A percentile compares a stretch with the other conserved stretches of the same genome.
Evolutionary conservation across 345 rosid species (phyloP).

Genomic region (Eutrema japonicum): DNA sequence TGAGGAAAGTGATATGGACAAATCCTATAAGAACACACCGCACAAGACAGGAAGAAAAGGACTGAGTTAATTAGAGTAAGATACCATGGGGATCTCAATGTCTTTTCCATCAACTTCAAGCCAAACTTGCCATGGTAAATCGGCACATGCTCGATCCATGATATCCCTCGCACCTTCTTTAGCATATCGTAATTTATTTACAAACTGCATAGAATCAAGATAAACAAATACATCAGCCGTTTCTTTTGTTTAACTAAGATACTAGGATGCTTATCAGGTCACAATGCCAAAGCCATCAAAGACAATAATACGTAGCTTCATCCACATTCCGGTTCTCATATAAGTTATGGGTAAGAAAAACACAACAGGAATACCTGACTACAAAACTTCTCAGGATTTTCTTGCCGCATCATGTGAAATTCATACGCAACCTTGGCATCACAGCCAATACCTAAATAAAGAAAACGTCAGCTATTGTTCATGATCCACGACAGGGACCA

Average conservation of each 20-base stretch:
- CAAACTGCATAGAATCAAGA: conserved; percentile 59
- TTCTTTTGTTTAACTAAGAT: background rate
- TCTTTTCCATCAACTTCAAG: conserved; percentile 88
- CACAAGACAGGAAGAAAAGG: background rate
- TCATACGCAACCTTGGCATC: conserved; percentile 93
- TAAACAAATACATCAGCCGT: conserved; percentile 26
- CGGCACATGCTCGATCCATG: conserved; percentile 89
- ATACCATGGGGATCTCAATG: conserved; percentile 76
- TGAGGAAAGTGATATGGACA: conserved; percentile 10
- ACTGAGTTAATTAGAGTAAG: background rate
- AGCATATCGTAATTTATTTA: conserved; percentile 83
- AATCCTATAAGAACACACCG: conserved; percentile 15
- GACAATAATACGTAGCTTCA: background rate
- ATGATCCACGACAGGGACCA: conserved; percentile 26
- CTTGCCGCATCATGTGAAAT: conserved; percentile 76
- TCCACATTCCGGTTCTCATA: conserved; percentile 17
- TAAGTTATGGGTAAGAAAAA: background rate
- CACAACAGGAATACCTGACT: conserved; percentile 59
- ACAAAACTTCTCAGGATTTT: conserved; percentile 80
- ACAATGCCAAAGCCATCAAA: conserved; percentile 5
- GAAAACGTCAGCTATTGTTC: conserved; percentile 30
- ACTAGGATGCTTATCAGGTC: background rate
- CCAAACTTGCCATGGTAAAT: conserved; percentile 85
- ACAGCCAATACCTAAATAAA: conserved; percentile 73
- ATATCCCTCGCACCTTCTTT: conserved; percentile 89